Conservation (phyloP, 23 red algal species). For the Gracilaria gracilis region DNA sequence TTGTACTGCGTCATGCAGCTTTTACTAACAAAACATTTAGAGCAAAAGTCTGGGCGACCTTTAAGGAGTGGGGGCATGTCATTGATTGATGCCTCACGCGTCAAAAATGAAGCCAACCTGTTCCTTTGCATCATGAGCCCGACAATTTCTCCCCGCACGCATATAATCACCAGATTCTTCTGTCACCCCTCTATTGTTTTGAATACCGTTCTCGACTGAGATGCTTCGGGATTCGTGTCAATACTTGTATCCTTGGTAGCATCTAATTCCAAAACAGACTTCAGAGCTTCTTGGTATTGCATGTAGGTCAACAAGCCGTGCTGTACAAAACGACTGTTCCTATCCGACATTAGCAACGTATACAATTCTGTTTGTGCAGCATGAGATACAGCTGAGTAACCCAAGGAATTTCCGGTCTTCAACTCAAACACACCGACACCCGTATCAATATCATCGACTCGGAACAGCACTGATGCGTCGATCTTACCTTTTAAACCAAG, state of each 20-base stretch:
- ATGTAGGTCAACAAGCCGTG: slow-evolving; percentile 69
- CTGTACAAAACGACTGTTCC: slow-evolving; percentile 52
- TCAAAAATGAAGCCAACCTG: slow-evolving; percentile 34
- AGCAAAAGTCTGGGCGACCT: slow-evolving; percentile 26
- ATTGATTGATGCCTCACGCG: background rate
- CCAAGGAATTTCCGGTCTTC: slow-evolving; percentile 70
- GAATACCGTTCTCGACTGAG: background rate
- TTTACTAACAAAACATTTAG: slow-evolving; percentile 45
- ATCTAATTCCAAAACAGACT: background rate
- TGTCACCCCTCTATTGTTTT: slow-evolving; percentile 24
- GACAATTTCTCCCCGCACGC: slow-evolving; percentile 17
- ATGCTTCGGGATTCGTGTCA: background rate
- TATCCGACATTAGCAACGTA: slow-evolving; percentile 76
- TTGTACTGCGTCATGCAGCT: slow-evolving; percentile 58
- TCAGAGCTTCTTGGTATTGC: slow-evolving; percentile 46
- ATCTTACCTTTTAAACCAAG: slow-evolving; percentile 95
- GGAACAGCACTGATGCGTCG: slow-evolving; percentile 80
- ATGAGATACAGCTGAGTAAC: slow-evolving; percentile 58
- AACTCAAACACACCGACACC: slow-evolving; percentile 72
- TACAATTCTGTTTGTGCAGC: slow-evolving; percentile 79
- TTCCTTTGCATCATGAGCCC: slow-evolving; percentile 66
- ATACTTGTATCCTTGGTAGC: background rate
- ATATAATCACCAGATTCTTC: slow-evolving; percentile 15
- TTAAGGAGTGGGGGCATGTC: slow-evolving; percentile 28
- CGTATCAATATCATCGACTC: slow-evolving; percentile 20